Conservation (phyloP, 345 rosid genomes). For the Gossypium thurberi region DNA sequence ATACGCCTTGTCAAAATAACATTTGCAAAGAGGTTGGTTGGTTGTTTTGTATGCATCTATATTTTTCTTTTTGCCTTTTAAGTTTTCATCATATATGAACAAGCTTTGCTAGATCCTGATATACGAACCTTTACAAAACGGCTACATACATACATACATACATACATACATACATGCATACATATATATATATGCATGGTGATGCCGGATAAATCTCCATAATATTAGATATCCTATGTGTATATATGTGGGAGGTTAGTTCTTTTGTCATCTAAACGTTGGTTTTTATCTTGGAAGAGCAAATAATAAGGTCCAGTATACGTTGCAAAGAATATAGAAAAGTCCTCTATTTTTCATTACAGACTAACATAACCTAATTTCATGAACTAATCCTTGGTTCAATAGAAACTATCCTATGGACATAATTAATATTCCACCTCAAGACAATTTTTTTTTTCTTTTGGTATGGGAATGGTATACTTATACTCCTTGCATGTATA, state of each 20-base stretch:
- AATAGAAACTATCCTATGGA: neutral
- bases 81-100: neutral
- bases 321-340: no score
- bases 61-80: neutral
- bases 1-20: constrained; percentile 20
- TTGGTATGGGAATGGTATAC: neutral
- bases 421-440: neutral
- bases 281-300: no score
- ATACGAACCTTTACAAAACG: neutral
- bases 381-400: neutral
- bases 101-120: neutral
- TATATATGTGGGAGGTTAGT: neutral
- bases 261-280: neutral
- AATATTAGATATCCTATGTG: neutral
- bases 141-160: no score
- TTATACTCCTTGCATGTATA: no score
- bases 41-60: neutral
- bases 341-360: no score
- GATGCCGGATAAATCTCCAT: neutral
- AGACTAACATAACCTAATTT: no score
- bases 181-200: neutral
- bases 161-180: no score
- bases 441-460: neutral
- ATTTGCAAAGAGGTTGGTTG: constrained; percentile 26
- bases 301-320: neutral